phyloP scores from a whole-genome alignment of 2,329 filamentous ascomycete species.

The Rasamsonia emersonii region DNA sequence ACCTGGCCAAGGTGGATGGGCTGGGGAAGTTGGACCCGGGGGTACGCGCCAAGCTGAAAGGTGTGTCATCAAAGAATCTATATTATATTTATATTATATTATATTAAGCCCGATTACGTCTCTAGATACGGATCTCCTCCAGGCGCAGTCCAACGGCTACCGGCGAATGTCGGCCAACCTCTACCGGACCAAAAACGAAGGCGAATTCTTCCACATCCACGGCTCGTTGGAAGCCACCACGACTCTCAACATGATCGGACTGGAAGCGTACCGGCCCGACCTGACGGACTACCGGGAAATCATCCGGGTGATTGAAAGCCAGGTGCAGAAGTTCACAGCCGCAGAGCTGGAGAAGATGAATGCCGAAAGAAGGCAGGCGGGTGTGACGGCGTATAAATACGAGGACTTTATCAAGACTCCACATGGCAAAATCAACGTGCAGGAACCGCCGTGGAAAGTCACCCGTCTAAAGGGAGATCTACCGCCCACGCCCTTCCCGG shows the following conservation, averaged over 20 bases:
- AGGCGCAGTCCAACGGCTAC: constrained; percentile 63
- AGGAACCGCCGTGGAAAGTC: constrained; percentile 30
- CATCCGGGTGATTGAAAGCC: constrained; percentile 50
- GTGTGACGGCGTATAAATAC: constrained; percentile 51
- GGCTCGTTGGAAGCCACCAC: constrained; percentile 64
- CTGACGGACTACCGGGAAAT: constrained; percentile 53
- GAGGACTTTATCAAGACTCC: constrained; percentile 51
- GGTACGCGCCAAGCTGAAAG: constrained; percentile 30
- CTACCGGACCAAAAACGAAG: constrained; percentile 57
- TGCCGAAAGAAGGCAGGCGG: constrained; percentile 48
- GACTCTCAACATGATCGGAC: constrained; percentile 60
- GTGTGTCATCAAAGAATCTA: constrained; percentile 14
- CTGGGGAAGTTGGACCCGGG: constrained; percentile 29
- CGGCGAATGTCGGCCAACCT: constrained; percentile 64
- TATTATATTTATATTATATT: constrained; percentile 4
- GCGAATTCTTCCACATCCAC: constrained; percentile 67
- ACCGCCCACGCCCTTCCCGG: constrained; percentile 20
- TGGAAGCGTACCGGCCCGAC: constrained; percentile 53
- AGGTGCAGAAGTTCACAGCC: constrained; percentile 47
- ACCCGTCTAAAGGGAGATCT: constrained; percentile 19
- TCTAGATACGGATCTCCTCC: constrained; percentile 58
- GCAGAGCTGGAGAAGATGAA: constrained; percentile 53
- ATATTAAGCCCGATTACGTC: constrained; percentile 24
- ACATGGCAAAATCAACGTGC: constrained; percentile 37
- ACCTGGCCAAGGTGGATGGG: constrained; percentile 34